Conservation (phyloP, 306 rosid species). For the Lotus japonicus region DNA sequence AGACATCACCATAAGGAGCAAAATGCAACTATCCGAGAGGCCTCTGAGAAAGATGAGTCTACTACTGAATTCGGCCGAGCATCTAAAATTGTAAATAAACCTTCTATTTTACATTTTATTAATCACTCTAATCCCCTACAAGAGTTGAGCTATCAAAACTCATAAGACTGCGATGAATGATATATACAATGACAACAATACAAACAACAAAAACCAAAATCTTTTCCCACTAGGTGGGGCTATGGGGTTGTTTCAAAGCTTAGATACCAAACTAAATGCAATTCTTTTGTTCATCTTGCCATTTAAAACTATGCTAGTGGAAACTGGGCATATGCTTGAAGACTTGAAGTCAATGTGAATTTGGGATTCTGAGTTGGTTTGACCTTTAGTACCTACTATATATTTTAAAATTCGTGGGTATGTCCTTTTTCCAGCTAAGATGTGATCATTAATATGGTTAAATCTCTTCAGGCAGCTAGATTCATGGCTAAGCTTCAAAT, state of each 20-base stretch:
- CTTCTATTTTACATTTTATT: background rate
- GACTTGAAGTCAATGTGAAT: background rate
- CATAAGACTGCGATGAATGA: too few relatives aligned
- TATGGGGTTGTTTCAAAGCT: background rate
- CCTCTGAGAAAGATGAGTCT: conserved; percentile 22
- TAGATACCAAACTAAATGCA: background rate
- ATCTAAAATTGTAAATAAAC: conserved; percentile 32
- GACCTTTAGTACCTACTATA: conserved; percentile 4
- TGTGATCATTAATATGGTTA: conserved; percentile 21
- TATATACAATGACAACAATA: too few relatives aligned
- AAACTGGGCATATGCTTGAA: conserved; percentile 2
- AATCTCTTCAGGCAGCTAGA: conserved; percentile 50
- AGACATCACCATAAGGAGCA: conserved; percentile 4
- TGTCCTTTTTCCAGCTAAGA: background rate
- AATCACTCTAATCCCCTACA: background rate
- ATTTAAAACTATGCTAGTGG: background rate
- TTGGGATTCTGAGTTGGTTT: background rate
- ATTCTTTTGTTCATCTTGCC: background rate
- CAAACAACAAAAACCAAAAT: too few relatives aligned
- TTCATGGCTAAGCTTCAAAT: conserved; percentile 43
- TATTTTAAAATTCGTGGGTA: background rate
- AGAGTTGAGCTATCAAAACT: too few relatives aligned
- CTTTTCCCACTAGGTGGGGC: too few relatives aligned
- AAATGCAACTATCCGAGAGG: background rate
- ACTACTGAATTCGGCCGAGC: conserved; percentile 18